Evolutionary conservation across 441 rosid species (phyloP).

Genomic region (Monsonia emarginata): DNA sequence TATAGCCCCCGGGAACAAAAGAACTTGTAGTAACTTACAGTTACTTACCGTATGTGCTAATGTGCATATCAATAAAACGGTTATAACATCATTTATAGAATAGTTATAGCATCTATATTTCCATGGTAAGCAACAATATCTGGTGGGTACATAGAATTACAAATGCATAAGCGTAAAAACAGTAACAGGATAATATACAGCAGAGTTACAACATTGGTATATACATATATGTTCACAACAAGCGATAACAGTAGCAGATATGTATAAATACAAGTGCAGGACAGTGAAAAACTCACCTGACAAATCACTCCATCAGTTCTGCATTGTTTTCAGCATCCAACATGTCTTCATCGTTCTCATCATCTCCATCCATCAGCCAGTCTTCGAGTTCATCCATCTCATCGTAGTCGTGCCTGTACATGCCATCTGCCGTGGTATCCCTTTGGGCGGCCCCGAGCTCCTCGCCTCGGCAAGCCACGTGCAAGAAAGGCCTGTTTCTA

Average conservation of each 20-base stretch:
- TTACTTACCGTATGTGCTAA: too few species aligned
- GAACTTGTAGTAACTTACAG: too few species aligned
- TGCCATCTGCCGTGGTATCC: slow-evolving; percentile 38
- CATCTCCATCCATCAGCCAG: slow-evolving; percentile 51
- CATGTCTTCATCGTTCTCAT: slow-evolving; percentile 43
- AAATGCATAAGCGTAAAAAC: neutral
- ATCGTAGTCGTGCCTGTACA: slow-evolving; percentile 44
- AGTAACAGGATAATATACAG: neutral
- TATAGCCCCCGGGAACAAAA: neutral
- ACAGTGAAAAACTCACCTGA: neutral
- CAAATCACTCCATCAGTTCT: slow-evolving; percentile 14
- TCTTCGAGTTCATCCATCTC: slow-evolving; percentile 64
- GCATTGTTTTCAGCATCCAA: slow-evolving; percentile 36
- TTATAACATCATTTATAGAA: too few species aligned
- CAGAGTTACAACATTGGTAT: neutral
- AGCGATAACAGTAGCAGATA: neutral
- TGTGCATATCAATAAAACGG: too few species aligned
- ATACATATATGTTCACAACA: neutral
- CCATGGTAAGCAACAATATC: too few species aligned
- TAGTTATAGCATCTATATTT: too few species aligned
- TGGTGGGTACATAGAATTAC: neutral
- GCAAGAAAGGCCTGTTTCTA: slow-evolving; percentile 56
- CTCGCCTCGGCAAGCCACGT: slow-evolving; percentile 58
- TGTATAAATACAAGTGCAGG: neutral
- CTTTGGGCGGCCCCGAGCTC: slow-evolving; percentile 64